A percentile compares a stretch with the other conserved stretches of the same genome.
These are phyloP conservation scores for Penicillium decumbens DNA, from an alignment of 2,329 filamentous ascomycete genomes.

Conservation along the genomic window DNA sequence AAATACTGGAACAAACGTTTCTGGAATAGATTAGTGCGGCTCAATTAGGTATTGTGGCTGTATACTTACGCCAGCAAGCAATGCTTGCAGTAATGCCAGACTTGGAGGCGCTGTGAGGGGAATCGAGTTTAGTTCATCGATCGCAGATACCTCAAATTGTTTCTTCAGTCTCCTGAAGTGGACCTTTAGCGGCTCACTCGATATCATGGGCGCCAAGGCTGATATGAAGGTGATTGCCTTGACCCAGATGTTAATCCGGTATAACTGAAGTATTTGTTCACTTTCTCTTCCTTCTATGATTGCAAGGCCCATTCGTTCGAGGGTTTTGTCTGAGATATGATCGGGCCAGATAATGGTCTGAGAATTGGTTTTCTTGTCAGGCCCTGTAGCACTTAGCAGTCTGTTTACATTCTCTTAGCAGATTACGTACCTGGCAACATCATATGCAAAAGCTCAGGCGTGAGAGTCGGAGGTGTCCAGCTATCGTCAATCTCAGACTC, in stretches of 20 bases:
- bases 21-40: constrained; percentile 4
- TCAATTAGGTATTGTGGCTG: too few species aligned
- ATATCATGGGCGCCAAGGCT: constrained; percentile 16
- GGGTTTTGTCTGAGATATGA: constrained; percentile 19
- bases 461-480: constrained; percentile 12
- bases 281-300: constrained; percentile 20
- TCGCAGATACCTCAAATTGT: constrained; percentile 17
- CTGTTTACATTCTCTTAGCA: too few species aligned
- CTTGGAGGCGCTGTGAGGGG: constrained; percentile 19
- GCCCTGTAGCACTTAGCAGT: neutral
- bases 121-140: constrained; percentile 18
- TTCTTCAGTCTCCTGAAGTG: constrained; percentile 21
- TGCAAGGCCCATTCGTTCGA: constrained; percentile 23
- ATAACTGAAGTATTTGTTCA: constrained; percentile 18
- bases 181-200: constrained; percentile 13
- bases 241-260: constrained; percentile 19
- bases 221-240: constrained; percentile 21
- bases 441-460: constrained; percentile 23
- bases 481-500: constrained; percentile 10
- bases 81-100: constrained; percentile 18
- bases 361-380: constrained; percentile 18
- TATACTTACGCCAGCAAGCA: constrained; percentile 20
- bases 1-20: constrained; percentile 20
- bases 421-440: constrained; percentile 13
- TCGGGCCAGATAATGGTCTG: constrained; percentile 21